phyloP scores from a whole-genome alignment of 2,329 filamentous ascomycete genomes.

The Diaporthe vexans region DNA sequence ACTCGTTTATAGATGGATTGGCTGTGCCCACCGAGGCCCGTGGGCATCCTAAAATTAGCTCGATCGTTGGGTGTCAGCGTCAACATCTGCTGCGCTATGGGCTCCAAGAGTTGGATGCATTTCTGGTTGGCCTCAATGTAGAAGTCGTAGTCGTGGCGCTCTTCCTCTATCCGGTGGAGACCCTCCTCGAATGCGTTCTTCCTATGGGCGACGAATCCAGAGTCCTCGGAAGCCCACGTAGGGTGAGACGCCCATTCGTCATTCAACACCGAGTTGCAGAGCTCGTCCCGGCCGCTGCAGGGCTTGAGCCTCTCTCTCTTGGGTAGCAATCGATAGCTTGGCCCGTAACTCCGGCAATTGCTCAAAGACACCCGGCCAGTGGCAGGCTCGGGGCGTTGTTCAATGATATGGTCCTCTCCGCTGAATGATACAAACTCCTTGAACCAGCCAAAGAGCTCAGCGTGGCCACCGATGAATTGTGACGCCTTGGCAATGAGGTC shows the following conservation, averaged over 20 bases:
- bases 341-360: constrained; percentile 95
- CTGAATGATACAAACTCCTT: constrained; percentile 86
- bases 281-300: constrained; percentile 93
- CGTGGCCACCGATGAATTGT: constrained; percentile 88
- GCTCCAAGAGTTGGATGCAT: constrained; percentile 95
- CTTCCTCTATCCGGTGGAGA: constrained; percentile 95
- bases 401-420: constrained; percentile 81
- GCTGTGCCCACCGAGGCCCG: constrained; percentile 90
- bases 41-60: constrained; percentile 81
- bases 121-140: constrained; percentile 96
- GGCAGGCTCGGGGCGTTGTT: constrained; percentile 82
- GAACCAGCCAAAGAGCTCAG: constrained; percentile 91
- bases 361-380: constrained; percentile 89
- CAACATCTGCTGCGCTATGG: constrained; percentile 90
- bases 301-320: constrained; percentile 91
- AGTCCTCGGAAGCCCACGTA: constrained; percentile 98
- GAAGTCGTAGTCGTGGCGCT: constrained; percentile 98
- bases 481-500: constrained; percentile 86
- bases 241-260: constrained; percentile 99
- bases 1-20: constrained; percentile 97
- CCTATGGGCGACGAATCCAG: constrained; percentile 95
- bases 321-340: constrained; percentile 93
- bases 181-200: constrained; percentile 97
- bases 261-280: constrained; percentile 93
- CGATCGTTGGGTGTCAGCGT: constrained; percentile 82